phyloP scores from a whole-genome alignment of 805 yeast genomes.

The Wickerhamiella lipophila region DNA sequence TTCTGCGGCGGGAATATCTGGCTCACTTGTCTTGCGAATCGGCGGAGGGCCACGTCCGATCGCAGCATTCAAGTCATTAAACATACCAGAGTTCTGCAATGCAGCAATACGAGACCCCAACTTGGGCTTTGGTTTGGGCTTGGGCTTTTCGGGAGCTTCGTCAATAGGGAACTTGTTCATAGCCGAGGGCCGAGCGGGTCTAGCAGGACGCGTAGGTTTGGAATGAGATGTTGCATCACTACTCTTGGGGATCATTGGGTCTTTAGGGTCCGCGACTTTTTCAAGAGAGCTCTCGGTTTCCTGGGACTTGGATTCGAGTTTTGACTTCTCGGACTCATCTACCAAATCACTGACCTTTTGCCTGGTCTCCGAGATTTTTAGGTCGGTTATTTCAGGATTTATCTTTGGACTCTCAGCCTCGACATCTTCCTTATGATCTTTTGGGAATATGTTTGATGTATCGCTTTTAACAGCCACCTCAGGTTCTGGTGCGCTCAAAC shows the following conservation, averaged over 20 bases:
- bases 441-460: too few species aligned
- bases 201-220: background rate
- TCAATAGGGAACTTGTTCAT: slow-evolving; percentile 7
- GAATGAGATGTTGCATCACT: background rate
- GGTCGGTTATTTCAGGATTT: too few species aligned
- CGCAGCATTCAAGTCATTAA: slow-evolving; percentile 20
- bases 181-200: slow-evolving; percentile 10
- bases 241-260: background rate
- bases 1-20: slow-evolving; percentile 14
- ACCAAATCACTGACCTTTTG: too few species aligned
- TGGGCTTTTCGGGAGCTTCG: background rate
- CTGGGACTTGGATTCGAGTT: too few species aligned
- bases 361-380: too few species aligned
- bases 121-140: slow-evolving; percentile 19
- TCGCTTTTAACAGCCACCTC: too few species aligned
- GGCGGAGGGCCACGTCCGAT: slow-evolving; percentile 21
- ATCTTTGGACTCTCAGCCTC: too few species aligned
- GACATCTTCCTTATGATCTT: too few species aligned
- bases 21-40: slow-evolving; percentile 13
- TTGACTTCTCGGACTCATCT: too few species aligned
- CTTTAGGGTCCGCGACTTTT: too few species aligned
- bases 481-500: too few species aligned
- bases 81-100: slow-evolving; percentile 16
- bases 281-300: too few species aligned
- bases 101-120: slow-evolving; percentile 15